phyloP scores from a whole-genome alignment of 208 protist genomes.

The Porcisia hertigi region DNA sequence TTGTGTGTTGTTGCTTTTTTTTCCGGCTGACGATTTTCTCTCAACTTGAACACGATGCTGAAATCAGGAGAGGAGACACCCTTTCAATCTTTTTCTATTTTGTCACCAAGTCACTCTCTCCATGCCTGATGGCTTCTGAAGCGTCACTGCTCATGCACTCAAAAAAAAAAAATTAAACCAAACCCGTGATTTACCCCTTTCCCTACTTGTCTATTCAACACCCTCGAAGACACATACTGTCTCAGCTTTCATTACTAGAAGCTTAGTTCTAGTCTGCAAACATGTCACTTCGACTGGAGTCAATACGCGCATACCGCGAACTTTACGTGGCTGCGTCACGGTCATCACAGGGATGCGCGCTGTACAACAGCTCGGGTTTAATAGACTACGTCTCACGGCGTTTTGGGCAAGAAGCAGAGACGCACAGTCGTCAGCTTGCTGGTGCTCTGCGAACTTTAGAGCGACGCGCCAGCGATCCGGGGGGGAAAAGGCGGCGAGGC shows the following conservation, averaged over 20 bases:
- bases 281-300: slow-evolving; percentile 55
- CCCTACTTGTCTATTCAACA: not conserved
- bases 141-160: not conserved
- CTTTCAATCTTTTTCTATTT: not conserved
- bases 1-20: not conserved
- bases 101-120: not conserved
- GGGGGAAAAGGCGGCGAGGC: not conserved
- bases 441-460: slow-evolving; percentile 26
- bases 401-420: slow-evolving; percentile 42
- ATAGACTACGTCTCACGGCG: slow-evolving; percentile 48
- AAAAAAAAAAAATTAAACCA: too few species aligned
- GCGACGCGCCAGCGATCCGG: slow-evolving; percentile 3
- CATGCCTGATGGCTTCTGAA: not conserved
- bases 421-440: slow-evolving; percentile 38
- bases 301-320: slow-evolving; percentile 53
- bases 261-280: not conserved
- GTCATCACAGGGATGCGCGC: slow-evolving; percentile 41
- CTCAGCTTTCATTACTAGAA: not conserved
- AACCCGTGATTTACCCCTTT: not conserved
- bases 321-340: slow-evolving; percentile 40
- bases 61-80: not conserved
- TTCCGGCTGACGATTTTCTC: not conserved
- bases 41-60: not conserved
- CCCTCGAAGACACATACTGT: not conserved
- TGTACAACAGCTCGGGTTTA: slow-evolving; percentile 54